Base-by-base conservation (phyloP, 148 eudicot genomes). In the Chenopodium quinoa region DNA sequence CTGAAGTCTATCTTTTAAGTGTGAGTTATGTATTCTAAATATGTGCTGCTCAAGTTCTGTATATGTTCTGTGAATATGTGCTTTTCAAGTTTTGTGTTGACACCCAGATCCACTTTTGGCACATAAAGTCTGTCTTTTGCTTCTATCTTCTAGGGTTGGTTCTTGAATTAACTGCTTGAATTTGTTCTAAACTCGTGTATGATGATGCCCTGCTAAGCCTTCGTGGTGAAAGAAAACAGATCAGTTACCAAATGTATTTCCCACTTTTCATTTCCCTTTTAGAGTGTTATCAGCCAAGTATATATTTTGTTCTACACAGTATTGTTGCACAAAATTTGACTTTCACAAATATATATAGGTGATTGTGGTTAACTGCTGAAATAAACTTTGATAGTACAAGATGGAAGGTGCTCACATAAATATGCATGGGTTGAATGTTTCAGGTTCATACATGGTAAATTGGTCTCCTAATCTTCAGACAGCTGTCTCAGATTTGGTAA, bases 401-500 rank as follows among this genome's bases (percentile, higher is more conserved):
- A 48, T 9, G 66, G 58, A n/a, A 9, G n/a, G 40, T 44, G 44
- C 14, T 34, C 16, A 29, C 8, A 19, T 64, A 37, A 75, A 54
- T 50, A 73, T 14, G 75, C 70, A 23, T 77, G 67, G 63, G 25
- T 58, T 83, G 62, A 65, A 44, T 83, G 69, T 91, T 91, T 72
- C 92, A 96, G 99, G 99, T 75, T 96, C 99, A 80, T 96, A 96
- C 87, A 89, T 96, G 98, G 99, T 96, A 82, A 96, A 96, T 86
- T 96, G 99, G 99, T 96, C 99, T 27, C 98, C 98, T 12, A 94
- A 87, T 84, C 89, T 96, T 56, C 99, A 96, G 84, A 96, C 99
- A 83, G 99, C 99, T 70, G 99, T 96, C 78, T 96, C 99, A 58
- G 99, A 96, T 88, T 87, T 96, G 98, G 99, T 96, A 91, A 66